Evolutionary conservation across 2,329 filamentous ascomycete species (phyloP), one percentile per base, ranked within the genome.

Genomic region (Davidsoniella neocaledoniae): DNA sequence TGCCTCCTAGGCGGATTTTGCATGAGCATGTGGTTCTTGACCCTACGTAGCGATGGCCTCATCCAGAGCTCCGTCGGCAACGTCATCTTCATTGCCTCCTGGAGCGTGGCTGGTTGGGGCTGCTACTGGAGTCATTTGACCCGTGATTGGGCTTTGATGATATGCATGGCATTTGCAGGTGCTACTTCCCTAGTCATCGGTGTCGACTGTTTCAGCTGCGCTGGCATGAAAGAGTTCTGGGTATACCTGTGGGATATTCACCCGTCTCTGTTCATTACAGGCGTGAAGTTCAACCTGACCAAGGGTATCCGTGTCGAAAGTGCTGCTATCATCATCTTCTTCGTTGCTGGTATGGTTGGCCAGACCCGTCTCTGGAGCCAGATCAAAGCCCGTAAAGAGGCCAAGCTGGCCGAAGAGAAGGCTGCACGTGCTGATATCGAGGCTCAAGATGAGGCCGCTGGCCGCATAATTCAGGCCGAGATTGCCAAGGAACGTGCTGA

Each of bases 181-280:
- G 81, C 86, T 3, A 94, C 86, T 0, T 77, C 77, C 2, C 71
- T 82, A 1, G 75, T 94, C 12, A 65, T 96, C 2, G 90, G 90
- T 2, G 83, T 96, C 52, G 90, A 96, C 62, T 94, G 86, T 63
- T 93, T 90, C 58, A 90, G 81, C 58, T 72, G 79, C 54, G 86
- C 87, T n/a, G 90, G 90, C 0, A 68, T 94, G 57, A 95, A 94
- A 63, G 90, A 96, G 62, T 95, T 95, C 57, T 96, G 90, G 90
- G 74, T 86, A 5, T 96, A 93, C 61, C 72, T 94, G 37, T 96
- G 90, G 90, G 68, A 68, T 43, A 65, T 96, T 38, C 95, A 95
- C 62, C 69, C 78, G 40, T 72, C 83, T 46, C 68, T 87, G 0
- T 96, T 96, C 58, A 66, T 86, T 2, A 74, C 77, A 37, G 82